These are phyloP conservation scores for Blastobotrys serpentis DNA, from an alignment of 1,139 yeast species.

Conservation along the genomic window DNA sequence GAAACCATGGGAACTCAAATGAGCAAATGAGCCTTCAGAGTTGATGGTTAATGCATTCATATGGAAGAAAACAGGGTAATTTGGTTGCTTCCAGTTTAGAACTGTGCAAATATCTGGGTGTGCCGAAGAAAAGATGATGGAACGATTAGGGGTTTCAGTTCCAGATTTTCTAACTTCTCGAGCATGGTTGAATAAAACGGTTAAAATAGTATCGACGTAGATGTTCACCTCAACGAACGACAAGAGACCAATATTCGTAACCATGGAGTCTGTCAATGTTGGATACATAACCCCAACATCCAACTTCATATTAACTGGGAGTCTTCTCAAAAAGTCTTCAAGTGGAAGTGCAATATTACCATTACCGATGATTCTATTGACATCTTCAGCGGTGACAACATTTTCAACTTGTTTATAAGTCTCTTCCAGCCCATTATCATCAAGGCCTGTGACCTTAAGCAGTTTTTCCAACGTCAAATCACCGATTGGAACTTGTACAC, in stretches of 20 bases:
- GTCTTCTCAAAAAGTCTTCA: slow-evolving; percentile 53
- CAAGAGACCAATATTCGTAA: slow-evolving; percentile 47
- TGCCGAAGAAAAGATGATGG: slow-evolving; percentile 78
- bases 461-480: slow-evolving; percentile 48
- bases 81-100: slow-evolving; percentile 97
- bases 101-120: slow-evolving; percentile 89
- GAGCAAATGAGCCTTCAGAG: slow-evolving; percentile 38
- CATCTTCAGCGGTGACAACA: slow-evolving; percentile 32
- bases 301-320: slow-evolving; percentile 62
- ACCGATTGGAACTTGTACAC: slow-evolving; percentile 50
- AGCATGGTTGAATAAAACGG: slow-evolving; percentile 75
- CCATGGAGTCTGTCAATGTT: slow-evolving; percentile 60
- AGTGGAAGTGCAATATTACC: slow-evolving; percentile 54
- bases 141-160: slow-evolving; percentile 39
- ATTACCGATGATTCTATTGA: slow-evolving; percentile 39
- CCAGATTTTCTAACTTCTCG: slow-evolving; percentile 34
- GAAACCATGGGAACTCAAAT: slow-evolving; percentile 40
- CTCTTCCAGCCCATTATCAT: slow-evolving; percentile 15
- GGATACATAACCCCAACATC: slow-evolving; percentile 83
- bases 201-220: slow-evolving; percentile 72
- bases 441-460: slow-evolving; percentile 23
- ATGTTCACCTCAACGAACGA: slow-evolving; percentile 55
- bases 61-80: slow-evolving; percentile 87
- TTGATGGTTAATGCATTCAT: slow-evolving; percentile 47
- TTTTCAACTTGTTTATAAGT: slow-evolving; percentile 25